Base-by-base conservation (phyloP, 306 rosid species). In the Cicer bijugum region DNA sequence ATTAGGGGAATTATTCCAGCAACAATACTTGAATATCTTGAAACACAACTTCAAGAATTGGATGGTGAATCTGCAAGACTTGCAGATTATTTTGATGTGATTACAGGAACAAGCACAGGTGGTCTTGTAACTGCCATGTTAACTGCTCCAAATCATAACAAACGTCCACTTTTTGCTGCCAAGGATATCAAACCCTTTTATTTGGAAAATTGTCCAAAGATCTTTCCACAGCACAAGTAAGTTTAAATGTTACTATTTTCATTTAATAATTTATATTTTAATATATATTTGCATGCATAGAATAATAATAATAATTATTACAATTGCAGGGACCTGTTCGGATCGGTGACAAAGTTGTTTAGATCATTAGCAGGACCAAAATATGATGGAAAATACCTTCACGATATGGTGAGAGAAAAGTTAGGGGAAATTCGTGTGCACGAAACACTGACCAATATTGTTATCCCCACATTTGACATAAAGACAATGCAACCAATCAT, bases 1-100 rank as follows among this genome's bases (percentile, higher is more conserved):
- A 85, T 90, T 14, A 84, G 97, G 73, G 97, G 96, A 8, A 77
- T 89, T 56, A 92, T 92, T 47, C 91, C 98, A 0, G 94, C 89
- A 16, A 76, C 84, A 11, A 81, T 88, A 46, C 85, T 92, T 40
- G 72, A 46, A 42, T 92, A 82, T 53, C 83, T 91, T 10, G 89
- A 91, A 81, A 75, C 78, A 0, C 81, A 92, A 70, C 96, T 92
- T 64, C 95, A 89, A 7, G 82, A 88, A 62, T 45, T 84, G 51
- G 96, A 86, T 9, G 96, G 96, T 1, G 86, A 88, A 12, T 85
- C 80, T 10, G 91, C 92, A 57, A 86, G 92, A 38, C 79, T 89
- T 2, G 88, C 90, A n/a, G 96, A 89, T 60, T 89, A 89, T 52
- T 89, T 89, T 20, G 95, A 89, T 40, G 86, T 89, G 37, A 84